Evolutionary conservation across 495 filamentous ascomycete genomes (phyloP), one percentile per base, ranked within the genome.

Genomic region (Podospora australis): DNA sequence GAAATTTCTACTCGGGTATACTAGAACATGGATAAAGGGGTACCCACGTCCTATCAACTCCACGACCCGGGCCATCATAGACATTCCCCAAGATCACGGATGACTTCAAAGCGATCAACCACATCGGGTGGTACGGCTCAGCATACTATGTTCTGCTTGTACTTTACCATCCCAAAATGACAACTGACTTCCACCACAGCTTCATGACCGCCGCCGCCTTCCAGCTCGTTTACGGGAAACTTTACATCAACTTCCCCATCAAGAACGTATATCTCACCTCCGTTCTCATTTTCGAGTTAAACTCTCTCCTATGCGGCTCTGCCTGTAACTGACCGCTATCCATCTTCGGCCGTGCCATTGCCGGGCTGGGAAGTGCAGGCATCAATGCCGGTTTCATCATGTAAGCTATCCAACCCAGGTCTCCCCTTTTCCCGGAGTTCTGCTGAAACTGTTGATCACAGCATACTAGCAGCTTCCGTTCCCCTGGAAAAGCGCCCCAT

Each of bases 261-360:
- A 75, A 78, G 57, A 48, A 36, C 46, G 53, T 64, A 5, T 79
- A 70, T 42, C 29, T 78, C 6, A 34, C 44, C 8, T 59, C 65
- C 8, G 59, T 75, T 14, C 1, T 71, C 9, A 38, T 77, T 16
- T 78, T 75, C 55, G 69, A 76, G 46, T 43, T 69, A 36, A 78
- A 78, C 0, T 80, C 77, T 2, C 63, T 67, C 1, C 24, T 81
- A 19, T 80, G 77, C 35, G 79, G 70, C 29, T 71, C 67, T 4
- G 75, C 78, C 2, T 71, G 71, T 0, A 73, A 49, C 21, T 74
- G 70, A 8, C 44, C 63, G 4, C 66, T 68, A 9, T 68, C 81
- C 30, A 81, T 82, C 32, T 46, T 78, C 36, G 77, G 79, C 7
- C 68, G 77, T 14, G 45, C 45, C 11, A 19, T 53, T 5, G 45